These are phyloP conservation scores for Hyphodiscus hymeniophilus DNA, from an alignment of 495 filamentous ascomycete genomes.

Conservation along the genomic window DNA sequence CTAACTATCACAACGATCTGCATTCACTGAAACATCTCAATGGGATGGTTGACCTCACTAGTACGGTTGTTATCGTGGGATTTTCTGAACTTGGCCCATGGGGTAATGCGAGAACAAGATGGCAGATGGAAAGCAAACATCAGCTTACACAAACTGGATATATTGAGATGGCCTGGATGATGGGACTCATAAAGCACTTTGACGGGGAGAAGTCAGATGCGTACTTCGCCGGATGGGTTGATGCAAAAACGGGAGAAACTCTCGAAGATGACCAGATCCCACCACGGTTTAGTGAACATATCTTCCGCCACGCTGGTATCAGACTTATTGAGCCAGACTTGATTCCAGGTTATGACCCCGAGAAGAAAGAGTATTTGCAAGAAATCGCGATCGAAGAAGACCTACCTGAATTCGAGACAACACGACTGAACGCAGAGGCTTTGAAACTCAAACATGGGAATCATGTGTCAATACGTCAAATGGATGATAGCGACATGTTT, in stretches of 20 bases:
- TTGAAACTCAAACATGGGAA: constrained; percentile 93
- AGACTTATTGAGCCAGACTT: constrained; percentile 93
- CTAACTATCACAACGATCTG: constrained; percentile 79
- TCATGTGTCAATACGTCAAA: constrained; percentile 90
- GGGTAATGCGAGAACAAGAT: constrained; percentile 93
- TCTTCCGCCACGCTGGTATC: constrained; percentile 92
- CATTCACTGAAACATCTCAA: constrained; percentile 78
- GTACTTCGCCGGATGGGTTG: constrained; percentile 92
- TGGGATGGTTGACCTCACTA: constrained; percentile 95
- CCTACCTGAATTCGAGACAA: constrained; percentile 86
- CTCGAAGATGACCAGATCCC: constrained; percentile 96
- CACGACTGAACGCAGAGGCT: constrained; percentile 89
- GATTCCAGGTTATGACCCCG: constrained; percentile 91
- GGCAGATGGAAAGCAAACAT: constrained; percentile 96
- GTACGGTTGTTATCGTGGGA: constrained; percentile 90
- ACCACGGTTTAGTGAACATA: constrained; percentile 84
- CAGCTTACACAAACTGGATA: constrained; percentile 98
- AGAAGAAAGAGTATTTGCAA: constrained; percentile 92
- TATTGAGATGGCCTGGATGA: constrained; percentile 99
- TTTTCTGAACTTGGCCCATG: constrained; percentile 93
- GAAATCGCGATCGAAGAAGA: constrained; percentile 94
- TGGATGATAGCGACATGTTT: no score
- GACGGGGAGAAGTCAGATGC: constrained; percentile 90
- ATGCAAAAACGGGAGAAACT: constrained; percentile 82
- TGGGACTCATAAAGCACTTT: constrained; percentile 96